Evolutionary conservation across 768 basidiomycete genomes (phyloP), one percentile per base, ranked within the genome.

Genomic region (Pilatotrama ljubarskyi): DNA sequence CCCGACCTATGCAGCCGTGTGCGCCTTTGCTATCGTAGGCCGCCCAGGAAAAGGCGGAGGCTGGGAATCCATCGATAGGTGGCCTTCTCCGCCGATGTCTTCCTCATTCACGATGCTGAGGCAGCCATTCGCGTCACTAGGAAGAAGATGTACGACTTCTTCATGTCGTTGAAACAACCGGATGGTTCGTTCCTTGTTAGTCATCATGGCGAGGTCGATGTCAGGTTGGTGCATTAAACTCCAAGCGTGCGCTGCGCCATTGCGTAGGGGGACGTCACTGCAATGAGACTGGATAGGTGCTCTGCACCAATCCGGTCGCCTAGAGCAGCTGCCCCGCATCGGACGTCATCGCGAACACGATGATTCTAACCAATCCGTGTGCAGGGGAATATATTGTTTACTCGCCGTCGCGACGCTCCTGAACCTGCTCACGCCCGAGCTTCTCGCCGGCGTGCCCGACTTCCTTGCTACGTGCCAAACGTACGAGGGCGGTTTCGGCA

Each of bases 131-230:
- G 5, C 4, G 24, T 18, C 1, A 5, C 15, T 62, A 91, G 93
- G 41, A 75, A 84, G 66, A 87, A 84, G 63, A 80, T 95, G 68
- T 96, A 98, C 72, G 73, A 83, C 3, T 97, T 93, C 75, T 95
- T 97, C 75, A 84, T 96, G 84, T 86, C 90, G 0, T 74, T 98
- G 62, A 99, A 99, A 71, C 88, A 93, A 67, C 81, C 86, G 1
- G 95, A 98, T 69, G 97, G 97, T 0, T 94, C 94, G 0, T 98
- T 98, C 73, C 80, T 90, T 18, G 97, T 98, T 10, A 84, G 92
- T 15, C 79, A 85, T 44, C 84, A 93, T 54, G 92, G 87, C 14
- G 97, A 99, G 72, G 89, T 98, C 14, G 97, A 99, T 69, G 93
- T 97, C 51, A 85, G 95, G 92, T 93, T 64, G 56, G 81, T 74